Conservation (phyloP, 1,284 basidiomycete genomes). For the Cutaneotrichosporon mucoides region DNA sequence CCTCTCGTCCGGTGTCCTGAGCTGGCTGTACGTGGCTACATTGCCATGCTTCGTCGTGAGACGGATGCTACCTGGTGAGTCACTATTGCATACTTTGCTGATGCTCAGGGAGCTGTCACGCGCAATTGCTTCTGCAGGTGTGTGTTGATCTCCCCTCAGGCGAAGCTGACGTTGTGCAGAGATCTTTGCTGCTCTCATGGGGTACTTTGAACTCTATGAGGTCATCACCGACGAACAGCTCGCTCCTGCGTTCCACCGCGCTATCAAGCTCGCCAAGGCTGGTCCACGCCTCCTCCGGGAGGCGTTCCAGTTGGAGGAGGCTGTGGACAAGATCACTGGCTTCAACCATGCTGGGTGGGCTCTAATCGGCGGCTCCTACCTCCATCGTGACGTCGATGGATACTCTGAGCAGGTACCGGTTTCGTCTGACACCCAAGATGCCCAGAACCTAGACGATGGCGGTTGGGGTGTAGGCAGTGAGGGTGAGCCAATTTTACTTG, state of each 20-base stretch:
- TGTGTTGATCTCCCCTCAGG: not conserved
- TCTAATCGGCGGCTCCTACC: constrained; percentile 26
- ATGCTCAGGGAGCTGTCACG: constrained; percentile 32
- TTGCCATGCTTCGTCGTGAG: constrained; percentile 35
- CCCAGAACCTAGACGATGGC: constrained; percentile 9
- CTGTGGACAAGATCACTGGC: constrained; percentile 12
- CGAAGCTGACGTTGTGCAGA: constrained; percentile 8
- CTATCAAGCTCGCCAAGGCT: constrained; percentile 25
- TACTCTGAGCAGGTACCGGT: too few relatives aligned
- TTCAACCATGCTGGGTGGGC: constrained; percentile 34
- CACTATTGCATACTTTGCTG: not conserved
- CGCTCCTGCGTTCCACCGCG: constrained; percentile 13
- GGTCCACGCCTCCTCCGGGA: constrained; percentile 20
- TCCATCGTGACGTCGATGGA: not conserved
- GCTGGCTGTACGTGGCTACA: constrained; percentile 31
- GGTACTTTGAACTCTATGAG: constrained; percentile 27
- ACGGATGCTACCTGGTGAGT: constrained; percentile 22
- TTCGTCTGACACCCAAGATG: not conserved
- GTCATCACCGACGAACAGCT: constrained; percentile 29
- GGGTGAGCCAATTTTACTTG: not conserved
- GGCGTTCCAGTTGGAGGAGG: constrained; percentile 31
- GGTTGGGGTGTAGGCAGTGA: constrained; percentile 22
- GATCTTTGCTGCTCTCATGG: constrained; percentile 35
- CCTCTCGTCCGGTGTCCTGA: constrained; percentile 30
- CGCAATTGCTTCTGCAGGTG: constrained; percentile 29